Evolutionary conservation across 2,329 filamentous ascomycete species (phyloP), one percentile per base, ranked within the genome.

Genomic region (Colletotrichum echinochloae): DNA sequence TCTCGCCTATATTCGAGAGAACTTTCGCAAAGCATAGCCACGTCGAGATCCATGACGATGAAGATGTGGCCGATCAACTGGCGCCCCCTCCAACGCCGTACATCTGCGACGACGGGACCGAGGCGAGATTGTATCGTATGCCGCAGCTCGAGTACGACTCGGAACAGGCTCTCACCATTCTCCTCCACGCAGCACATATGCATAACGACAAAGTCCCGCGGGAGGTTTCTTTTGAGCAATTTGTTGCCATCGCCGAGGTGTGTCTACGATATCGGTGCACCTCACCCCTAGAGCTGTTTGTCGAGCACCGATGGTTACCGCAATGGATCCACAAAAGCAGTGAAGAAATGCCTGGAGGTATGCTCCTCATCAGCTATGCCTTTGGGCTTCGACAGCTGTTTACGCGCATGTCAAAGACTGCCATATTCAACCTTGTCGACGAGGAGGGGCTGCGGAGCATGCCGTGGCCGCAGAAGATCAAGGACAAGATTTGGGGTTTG

Each of bases 111-210:
- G 83, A 87, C 61, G 83, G 83, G 0, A 79, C 79, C 8, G 81
- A 83, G 71, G 82, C 82, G 1, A 83, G 78, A 72, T 73, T 88
- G 1, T 88, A 86, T 71, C 82, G 83, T 14, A 88, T 88, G 86
- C 85, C 86, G 2, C 86, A 88, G 73, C 75, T 80, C 35, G 86
- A 88, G 72, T 71, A 80, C 7, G 85, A 87, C 62, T 77, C 74
- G 2, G 66, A 83, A 2, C 74, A 78, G 3, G 79, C 83, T 0
- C 75, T 88, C 14, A 82, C 84, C 69, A 83, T 84, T 1, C 72
- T 88, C 0, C 77, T 88, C 2, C 82, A 87, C 66, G 87, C 86
- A 2, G 86, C 85, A 0, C 86, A 88, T 72, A 81, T 84, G 79
- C 85, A 86, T 66, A 82, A 81, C 55, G 79, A 83, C 8, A 77